Evolutionary conservation across 352 stramenopile species (phyloP), one percentile per base, ranked within the genome.

Genomic region (Globisporangium lucens): DNA sequence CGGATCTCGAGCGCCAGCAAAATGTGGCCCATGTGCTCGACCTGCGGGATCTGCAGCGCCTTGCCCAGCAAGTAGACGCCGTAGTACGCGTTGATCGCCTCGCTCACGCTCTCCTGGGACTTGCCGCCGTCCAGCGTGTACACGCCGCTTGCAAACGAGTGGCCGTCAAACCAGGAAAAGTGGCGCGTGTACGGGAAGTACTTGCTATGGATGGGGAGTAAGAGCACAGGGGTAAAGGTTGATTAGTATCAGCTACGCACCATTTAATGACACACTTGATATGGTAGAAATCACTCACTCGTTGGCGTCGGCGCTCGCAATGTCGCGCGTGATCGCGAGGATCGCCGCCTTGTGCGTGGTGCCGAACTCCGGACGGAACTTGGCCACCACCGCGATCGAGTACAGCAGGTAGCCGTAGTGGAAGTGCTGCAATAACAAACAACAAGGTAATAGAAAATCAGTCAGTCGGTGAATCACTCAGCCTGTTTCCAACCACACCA

Each of bases 61-160:
- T 90, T 87, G 73, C 85, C 95, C 56, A 89, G 89, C 70, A 99
- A 74, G 68, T 97, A 98, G n/a, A 98, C 95, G 51, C 90, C 95
- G 76, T 98, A 99, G 82, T 99, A 99, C 56, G 94, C 95, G 82
- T 99, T 99, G 35, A 98, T 89, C 49, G 95, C 96, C 80, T 99
- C 96, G 69, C 93, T 98, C 33, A 97, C 95, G 71, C 91, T 98
- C 75, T 99, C 97, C 79, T 99, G 95, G 20, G 88, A 94, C 80
- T 99, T 99, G 65, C 96, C 97, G 66, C 98, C 91, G 51, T 92
- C 92, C 68, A 98, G 86, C 58, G 85, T 83, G 78, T 99, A 99
- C 30, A 99, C 76, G 30, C 97, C 97, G 67, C 91, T 98, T 9
- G 97, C 96, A 79, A 97, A 99, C 57, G 93, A 98, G 72, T 99